Evolutionary conservation across 495 filamentous ascomycete genomes (phyloP).

Genomic region (Delitschia confertaspora): DNA sequence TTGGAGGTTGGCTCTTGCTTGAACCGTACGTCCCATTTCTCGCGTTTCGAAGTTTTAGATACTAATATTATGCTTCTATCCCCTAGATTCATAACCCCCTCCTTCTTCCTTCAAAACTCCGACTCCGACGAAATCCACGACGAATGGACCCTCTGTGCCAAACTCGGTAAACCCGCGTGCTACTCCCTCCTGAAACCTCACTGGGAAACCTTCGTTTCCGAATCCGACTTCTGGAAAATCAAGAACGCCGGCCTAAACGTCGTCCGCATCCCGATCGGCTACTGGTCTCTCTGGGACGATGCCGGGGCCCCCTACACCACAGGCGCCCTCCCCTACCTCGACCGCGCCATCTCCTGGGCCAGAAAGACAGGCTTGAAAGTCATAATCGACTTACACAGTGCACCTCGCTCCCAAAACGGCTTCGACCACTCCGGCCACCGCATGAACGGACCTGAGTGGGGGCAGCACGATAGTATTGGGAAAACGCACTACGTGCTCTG

Average conservation of each 20-base stretch:
- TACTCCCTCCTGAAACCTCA: slow-evolving; percentile 60
- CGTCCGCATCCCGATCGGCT: slow-evolving; percentile 44
- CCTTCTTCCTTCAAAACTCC: slow-evolving; percentile 30
- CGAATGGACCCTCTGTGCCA: slow-evolving; percentile 37
- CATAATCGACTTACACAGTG: slow-evolving; percentile 43
- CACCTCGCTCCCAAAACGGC: slow-evolving; percentile 35
- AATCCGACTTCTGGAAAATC: slow-evolving; percentile 39
- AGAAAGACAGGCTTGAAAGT: slow-evolving; percentile 38
- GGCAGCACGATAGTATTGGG: slow-evolving; percentile 46
- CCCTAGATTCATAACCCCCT: slow-evolving; percentile 38
- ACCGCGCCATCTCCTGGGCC: slow-evolving; percentile 41
- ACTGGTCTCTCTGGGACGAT: slow-evolving; percentile 43
- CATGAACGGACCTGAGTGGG: slow-evolving; percentile 40
- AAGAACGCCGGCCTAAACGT: slow-evolving; percentile 40
- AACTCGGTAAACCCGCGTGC: slow-evolving; percentile 56
- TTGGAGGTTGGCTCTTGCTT: slow-evolving; percentile 39
- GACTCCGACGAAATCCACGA: slow-evolving; percentile 29
- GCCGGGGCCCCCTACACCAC: slow-evolving; percentile 38
- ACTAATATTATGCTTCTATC: background rate
- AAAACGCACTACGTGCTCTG: slow-evolving; percentile 50
- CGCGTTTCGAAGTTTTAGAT: background rate
- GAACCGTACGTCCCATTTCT: slow-evolving; percentile 29
- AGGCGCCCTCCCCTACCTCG: slow-evolving; percentile 41
- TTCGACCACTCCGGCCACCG: slow-evolving; percentile 37
- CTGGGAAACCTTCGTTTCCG: slow-evolving; percentile 35